These are phyloP conservation scores for Plasmodium inui DNA, from an alignment of 169 alveolate species.

Conservation along the genomic window DNA sequence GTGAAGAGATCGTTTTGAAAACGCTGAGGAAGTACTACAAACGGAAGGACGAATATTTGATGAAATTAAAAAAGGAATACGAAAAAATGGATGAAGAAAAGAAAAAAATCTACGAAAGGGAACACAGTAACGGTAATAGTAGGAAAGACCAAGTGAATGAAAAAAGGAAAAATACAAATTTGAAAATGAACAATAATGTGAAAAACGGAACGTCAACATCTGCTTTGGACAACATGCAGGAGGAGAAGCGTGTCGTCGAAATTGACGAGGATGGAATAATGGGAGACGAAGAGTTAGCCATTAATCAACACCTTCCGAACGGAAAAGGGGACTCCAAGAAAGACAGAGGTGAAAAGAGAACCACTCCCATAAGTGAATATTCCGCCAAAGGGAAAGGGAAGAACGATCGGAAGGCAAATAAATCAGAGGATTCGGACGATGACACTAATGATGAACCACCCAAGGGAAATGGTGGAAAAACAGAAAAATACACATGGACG, in stretches of 20 bases:
- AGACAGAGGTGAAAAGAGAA: slow-evolving; percentile 10
- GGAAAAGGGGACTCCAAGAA: not conserved
- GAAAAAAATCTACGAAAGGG: slow-evolving; percentile 74
- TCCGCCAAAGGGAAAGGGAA: not conserved
- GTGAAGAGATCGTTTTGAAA: slow-evolving; percentile 78
- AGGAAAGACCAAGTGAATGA: slow-evolving; percentile 57
- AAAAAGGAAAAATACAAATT: slow-evolving; percentile 26
- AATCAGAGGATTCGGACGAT: slow-evolving; percentile 27
- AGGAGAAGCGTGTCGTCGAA: slow-evolving; percentile 19
- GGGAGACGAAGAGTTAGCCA: slow-evolving; percentile 16
- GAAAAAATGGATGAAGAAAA: slow-evolving; percentile 81
- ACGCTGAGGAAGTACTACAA: slow-evolving; percentile 82
- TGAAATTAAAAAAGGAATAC: slow-evolving; percentile 78
- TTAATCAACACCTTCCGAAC: not conserved
- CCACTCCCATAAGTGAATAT: not conserved
- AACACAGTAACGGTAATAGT: slow-evolving; percentile 46
- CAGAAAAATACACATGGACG: slow-evolving; percentile 93
- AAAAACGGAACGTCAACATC: not conserved
- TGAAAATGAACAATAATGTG: not conserved
- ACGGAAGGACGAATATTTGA: slow-evolving; percentile 84
- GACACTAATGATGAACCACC: slow-evolving; percentile 62
- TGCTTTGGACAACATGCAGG: not conserved
- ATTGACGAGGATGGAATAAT: slow-evolving; percentile 33
- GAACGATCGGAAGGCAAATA: not conserved
- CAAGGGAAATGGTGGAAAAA: slow-evolving; percentile 85